phyloP scores from a whole-genome alignment of 306 rosid species.

The Castanopsis chinensis region DNA sequence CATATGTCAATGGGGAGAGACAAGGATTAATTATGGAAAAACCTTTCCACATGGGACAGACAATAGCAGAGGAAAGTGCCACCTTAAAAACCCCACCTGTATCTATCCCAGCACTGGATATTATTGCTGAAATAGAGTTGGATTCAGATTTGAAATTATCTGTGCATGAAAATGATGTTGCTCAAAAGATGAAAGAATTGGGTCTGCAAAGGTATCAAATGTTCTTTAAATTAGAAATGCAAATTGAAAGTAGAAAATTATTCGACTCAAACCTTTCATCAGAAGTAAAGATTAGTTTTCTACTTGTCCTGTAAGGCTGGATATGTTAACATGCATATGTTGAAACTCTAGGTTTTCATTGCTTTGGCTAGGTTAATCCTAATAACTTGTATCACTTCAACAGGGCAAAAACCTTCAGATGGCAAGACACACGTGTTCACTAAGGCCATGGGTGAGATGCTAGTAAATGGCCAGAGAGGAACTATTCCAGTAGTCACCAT shows the following conservation, averaged over 20 bases:
- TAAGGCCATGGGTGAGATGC: conserved; percentile 65
- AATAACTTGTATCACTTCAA: no score
- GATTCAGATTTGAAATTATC: conserved; percentile 24
- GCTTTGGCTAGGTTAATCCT: no score
- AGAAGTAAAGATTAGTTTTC: no score
- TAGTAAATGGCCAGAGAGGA: conserved; percentile 36
- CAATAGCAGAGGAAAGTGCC: conserved; percentile 28
- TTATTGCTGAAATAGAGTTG: conserved; percentile 36
- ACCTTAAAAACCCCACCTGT: conserved; percentile 9
- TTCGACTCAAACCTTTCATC: no score
- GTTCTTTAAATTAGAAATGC: no score
- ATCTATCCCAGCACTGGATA: conserved; percentile 9
- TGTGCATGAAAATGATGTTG: conserved; percentile 15
- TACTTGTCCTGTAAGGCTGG: no score
- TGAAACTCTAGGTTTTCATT: no score
- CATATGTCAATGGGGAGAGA: conserved; percentile 54
- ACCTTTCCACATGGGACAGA: conserved; percentile 35
- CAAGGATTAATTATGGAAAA: conserved; percentile 50
- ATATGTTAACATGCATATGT: no score
- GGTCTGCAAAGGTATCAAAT: conserved; percentile 40
- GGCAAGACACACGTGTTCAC: conserved; percentile 62
- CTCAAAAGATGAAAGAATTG: conserved; percentile 54
- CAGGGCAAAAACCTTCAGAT: conserved; percentile 47
- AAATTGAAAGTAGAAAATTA: no score
- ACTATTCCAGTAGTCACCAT: conserved; percentile 45